Base-by-base conservation (phyloP, 2,329 filamentous ascomycete genomes). In the Hymenoscyphus occultus region DNA sequence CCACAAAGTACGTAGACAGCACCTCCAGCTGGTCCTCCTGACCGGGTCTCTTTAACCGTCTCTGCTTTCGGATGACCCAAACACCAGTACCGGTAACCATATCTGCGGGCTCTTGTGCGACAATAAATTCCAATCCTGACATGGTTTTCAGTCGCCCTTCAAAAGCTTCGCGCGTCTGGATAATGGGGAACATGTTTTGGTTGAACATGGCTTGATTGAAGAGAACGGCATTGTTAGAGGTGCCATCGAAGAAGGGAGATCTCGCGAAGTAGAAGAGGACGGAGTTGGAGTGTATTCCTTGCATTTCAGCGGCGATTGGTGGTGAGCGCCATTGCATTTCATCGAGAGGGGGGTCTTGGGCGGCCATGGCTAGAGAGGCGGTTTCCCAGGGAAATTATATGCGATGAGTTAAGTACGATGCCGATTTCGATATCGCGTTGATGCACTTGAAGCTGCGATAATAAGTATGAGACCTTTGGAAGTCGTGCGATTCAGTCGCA, bases 21-120 rank as follows among this genome's bases (percentile, higher is more conserved):
- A 89, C 80, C 1, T 77, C 83, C 32, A 90, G 80, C 66, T 88
- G 85, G 69, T 88, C 86, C 32, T 86, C 83, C 14, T 80, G 78
- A 5, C 80, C 79, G 51, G 81, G 79, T 14, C 81, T 78, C 77
- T 88, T 87, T 66, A 83, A 80, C 60, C 87, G 79, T 32, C 83
- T 86, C 77, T 90, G 87, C 79, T 90, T 90, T 72, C 86, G 83
- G 70, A 90, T 88, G 35, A 89, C 84, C 87, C 87, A 90, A 9
- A 90, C 86, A 35, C 86, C 87, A 0, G 86, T 89, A 28, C 82
- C 82, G 45, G 78, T 79, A n/a, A 85, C 85, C 0, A 85, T 85
- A 0, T 89, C 86, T 35, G 85, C 85, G 0, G 86, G 86, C 69
- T 87, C 85, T 72, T 89, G 84, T 45, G 85, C 85, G 61, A 90